These are phyloP conservation scores for Corymbia citriodora DNA, from an alignment of 441 rosid genomes.

Conservation along the genomic window DNA sequence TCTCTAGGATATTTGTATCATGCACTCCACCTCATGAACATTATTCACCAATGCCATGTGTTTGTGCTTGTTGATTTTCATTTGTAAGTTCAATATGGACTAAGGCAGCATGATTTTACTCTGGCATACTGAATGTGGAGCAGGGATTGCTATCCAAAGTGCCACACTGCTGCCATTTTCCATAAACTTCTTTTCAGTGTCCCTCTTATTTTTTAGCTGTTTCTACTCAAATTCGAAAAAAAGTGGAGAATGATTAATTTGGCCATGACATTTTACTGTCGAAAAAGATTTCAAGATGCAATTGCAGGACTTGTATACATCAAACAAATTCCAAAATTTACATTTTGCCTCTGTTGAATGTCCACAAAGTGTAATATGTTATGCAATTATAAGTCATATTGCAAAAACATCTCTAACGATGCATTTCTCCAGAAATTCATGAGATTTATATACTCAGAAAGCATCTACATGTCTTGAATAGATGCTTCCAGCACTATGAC, in stretches of 20 bases:
- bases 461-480: neutral
- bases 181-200: neutral
- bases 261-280: neutral
- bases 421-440: neutral
- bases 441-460: neutral
- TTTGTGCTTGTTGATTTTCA: neutral
- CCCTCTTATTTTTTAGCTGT: neutral
- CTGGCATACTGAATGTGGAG: neutral
- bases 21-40: neutral
- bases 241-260: neutral
- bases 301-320: neutral
- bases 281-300: neutral
- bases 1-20: neutral
- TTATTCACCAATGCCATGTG: neutral
- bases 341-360: neutral
- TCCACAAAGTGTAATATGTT: neutral
- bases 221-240: neutral
- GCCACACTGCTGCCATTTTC: neutral
- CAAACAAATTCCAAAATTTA: neutral
- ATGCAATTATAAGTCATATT: neutral
- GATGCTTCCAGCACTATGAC: neutral
- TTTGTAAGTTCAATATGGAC: neutral
- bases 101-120: neutral
- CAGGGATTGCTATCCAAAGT: neutral
- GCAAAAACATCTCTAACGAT: neutral